phyloP scores from a whole-genome alignment of 2,329 filamentous ascomycete genomes.

The Aspergillus brasiliensis region DNA sequence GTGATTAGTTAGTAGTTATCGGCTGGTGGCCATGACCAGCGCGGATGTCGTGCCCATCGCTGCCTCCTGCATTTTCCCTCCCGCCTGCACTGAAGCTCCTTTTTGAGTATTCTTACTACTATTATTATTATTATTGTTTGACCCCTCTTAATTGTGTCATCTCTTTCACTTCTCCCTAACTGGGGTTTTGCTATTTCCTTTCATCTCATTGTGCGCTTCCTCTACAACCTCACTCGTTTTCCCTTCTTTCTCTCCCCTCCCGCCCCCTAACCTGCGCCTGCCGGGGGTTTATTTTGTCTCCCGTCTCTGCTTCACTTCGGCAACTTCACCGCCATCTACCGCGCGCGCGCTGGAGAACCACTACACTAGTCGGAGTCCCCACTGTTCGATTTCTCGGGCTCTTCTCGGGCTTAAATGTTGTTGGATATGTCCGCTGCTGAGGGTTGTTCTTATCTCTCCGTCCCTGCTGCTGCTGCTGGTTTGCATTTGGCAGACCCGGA shows the following conservation, averaged over 20 bases:
- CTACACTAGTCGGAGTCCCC: not conserved
- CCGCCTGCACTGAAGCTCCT: not conserved
- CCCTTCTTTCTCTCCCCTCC: not conserved
- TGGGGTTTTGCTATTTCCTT: no score
- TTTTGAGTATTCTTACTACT: not conserved
- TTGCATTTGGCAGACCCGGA: not conserved
- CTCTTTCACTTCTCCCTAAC: no score
- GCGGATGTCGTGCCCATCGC: constrained; percentile 1
- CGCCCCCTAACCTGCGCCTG: not conserved
- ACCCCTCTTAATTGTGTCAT: no score
- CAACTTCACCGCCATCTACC: not conserved
- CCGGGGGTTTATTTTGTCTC: not conserved
- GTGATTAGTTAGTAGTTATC: no score
- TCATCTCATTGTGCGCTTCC: not conserved
- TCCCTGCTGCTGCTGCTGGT: not conserved
- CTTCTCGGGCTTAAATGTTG: not conserved
- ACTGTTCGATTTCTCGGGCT: constrained; percentile 1
- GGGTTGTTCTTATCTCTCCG: not conserved
- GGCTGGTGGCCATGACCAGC: not conserved
- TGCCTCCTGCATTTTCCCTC: not conserved
- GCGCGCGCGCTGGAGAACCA: not conserved
- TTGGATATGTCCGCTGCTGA: constrained; percentile 5
- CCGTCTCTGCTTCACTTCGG: not conserved
- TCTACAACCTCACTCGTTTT: not conserved
- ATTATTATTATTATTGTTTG: no score